Evolutionary conservation across 345 rosid species (phyloP), one percentile per base, ranked within the genome.

Genomic region (Euclidium syriacum): DNA sequence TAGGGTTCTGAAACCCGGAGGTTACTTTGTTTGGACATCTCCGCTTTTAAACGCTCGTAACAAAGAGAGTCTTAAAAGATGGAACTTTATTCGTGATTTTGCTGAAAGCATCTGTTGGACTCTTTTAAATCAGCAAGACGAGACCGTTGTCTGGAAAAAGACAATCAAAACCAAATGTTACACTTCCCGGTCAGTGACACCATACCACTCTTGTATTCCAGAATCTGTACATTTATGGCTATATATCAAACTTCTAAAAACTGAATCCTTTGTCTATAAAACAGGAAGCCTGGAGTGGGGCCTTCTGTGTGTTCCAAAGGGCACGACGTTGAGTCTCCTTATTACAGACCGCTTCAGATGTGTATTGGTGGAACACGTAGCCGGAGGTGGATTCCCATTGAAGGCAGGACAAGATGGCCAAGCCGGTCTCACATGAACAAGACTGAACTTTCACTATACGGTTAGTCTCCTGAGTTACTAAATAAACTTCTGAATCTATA

Each of bases 11-110:
- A 90, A 79, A 79, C 97, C 99, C 0, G 96, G 99, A 67, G 99
- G 99, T 48, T 95, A 86, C 69, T 90, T 95, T 81, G 99, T 90
- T 40, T 95, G 99, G 99, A 95, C 96, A 59, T 88, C 97, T 15
- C 96, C 97, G 5, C 84, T 88, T 44, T 86, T 88, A 51, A 85
- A 80, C 65, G 81, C 95, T 67, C 88, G 87, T 33, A 83, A 77
- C 68, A 92, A 86, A 58, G 85, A 79, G 18, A 82, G 74, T 58
- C 64, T 73, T 62, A 84, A 81, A 75, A 78, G 84, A 73, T 90
- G 95, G 97, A 83, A 78, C 64, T 78, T 78, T 65, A 67, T 95
- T 67, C 83, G 53, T 54, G 88, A 75, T 70, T 86, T 86, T 75
- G 82, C 85, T 10, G 89, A 77, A 72, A 86, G 66, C 75, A 79